Percentiles rank a stretch among this genome's conserved stretches.
Conservation (phyloP, 805 yeast species). For the Yamadazyma scolyti region DNA sequence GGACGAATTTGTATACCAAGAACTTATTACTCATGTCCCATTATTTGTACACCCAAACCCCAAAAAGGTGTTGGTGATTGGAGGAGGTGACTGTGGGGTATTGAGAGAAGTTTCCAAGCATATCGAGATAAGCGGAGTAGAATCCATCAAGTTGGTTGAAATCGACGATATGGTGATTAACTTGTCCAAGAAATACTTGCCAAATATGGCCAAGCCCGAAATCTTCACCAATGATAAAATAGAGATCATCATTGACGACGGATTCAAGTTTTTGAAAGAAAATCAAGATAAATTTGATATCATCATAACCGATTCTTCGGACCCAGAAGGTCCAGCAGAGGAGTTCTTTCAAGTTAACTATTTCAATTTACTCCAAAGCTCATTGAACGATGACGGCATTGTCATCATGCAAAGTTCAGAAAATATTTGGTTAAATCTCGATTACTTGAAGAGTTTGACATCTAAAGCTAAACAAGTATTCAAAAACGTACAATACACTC, state of each 20-base stretch:
- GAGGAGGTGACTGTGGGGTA: slow-evolving; percentile 97
- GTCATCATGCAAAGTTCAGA: slow-evolving; percentile 79
- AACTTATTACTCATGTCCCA: slow-evolving; percentile 83
- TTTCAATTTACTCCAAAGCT: slow-evolving; percentile 61
- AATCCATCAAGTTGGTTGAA: slow-evolving; percentile 75
- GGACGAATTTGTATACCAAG: slow-evolving; percentile 94
- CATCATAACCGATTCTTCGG: slow-evolving; percentile 88
- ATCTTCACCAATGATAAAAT: slow-evolving; percentile 59
- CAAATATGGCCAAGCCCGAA: slow-evolving; percentile 58
- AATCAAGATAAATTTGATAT: slow-evolving; percentile 59
- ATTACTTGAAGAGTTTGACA: slow-evolving; percentile 46
- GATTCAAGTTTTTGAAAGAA: slow-evolving; percentile 66
- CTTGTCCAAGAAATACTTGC: slow-evolving; percentile 67
- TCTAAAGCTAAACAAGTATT: slow-evolving; percentile 53
- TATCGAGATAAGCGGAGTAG: slow-evolving; percentile 45
- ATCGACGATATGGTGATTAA: slow-evolving; percentile 82
- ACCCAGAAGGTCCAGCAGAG: slow-evolving; percentile 95
- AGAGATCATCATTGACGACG: slow-evolving; percentile 69
- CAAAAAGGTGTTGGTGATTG: slow-evolving; percentile 75
- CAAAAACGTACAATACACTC: slow-evolving; percentile 60
- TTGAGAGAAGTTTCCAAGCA: slow-evolving; percentile 84
- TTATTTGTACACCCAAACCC: slow-evolving; percentile 75
- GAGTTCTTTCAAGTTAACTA: slow-evolving; percentile 78
- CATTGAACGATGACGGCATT: slow-evolving; percentile 61
- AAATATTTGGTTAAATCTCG: slow-evolving; percentile 69